Conservation (phyloP, 164 flowering plant genomes). For the Magnolia sinica region DNA sequence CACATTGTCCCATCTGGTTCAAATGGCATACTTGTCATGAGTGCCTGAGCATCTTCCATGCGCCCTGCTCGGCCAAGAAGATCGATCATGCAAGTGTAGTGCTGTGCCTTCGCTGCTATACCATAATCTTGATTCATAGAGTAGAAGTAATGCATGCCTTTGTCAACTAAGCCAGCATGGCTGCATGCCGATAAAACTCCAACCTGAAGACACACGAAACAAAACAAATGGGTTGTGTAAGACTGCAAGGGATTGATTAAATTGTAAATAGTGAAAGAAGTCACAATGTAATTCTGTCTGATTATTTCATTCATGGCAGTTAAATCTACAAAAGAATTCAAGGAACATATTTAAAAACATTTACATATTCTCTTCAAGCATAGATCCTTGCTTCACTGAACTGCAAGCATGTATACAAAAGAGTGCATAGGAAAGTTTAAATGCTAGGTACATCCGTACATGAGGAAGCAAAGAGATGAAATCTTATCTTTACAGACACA, state of each 20-base stretch:
- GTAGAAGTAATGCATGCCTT: conserved; percentile 61
- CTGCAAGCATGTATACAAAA: background rate
- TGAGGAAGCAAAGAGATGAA: background rate
- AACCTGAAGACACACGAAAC: conserved; percentile 46
- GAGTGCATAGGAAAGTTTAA: background rate
- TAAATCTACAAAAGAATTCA: background rate
- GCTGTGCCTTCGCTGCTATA: conserved; percentile 54
- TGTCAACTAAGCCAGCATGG: conserved; percentile 78
- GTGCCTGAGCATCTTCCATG: conserved; percentile 65
- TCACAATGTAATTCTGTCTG: background rate
- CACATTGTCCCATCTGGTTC: conserved; percentile 90
- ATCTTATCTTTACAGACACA: background rate
- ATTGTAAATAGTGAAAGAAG: background rate
- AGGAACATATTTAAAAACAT: background rate
- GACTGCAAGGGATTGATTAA: background rate
- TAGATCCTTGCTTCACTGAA: background rate
- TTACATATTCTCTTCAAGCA: background rate
- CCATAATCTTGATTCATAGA: conserved; percentile 67
- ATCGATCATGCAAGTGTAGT: conserved; percentile 93
- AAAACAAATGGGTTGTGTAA: background rate
- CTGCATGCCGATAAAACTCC: conserved; percentile 89
- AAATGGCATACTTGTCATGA: conserved; percentile 71
- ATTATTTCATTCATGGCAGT: background rate
- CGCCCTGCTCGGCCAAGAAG: conserved; percentile 93
- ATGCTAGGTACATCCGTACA: background rate